Base-by-base conservation (phyloP, 805 yeast species). In the Ogataea corticis region DNA sequence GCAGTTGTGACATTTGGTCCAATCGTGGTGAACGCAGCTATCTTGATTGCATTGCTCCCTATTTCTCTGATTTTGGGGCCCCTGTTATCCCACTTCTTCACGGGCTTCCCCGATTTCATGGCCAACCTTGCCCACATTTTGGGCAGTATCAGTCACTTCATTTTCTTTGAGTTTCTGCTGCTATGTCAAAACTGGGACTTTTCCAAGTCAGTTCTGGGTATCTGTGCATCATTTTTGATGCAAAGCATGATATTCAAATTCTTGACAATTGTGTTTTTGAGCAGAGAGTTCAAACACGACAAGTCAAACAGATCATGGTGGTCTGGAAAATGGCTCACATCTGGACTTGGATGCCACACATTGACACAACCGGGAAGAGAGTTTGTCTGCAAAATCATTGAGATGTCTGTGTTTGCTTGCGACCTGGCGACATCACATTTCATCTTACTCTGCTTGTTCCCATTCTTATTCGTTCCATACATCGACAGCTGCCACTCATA, bases 281-380 rank as follows among this genome's bases (percentile, higher is more conserved):
- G 86, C 7, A 72, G 84, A 38, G 96, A 88, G 56, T 75, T 75
- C 53, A 76, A 72, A 46, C 79, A 75, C 51, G 85, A 77, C 50
- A 74, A 70, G 36, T 66, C 87, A 0, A 86, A 83, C 55, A 61
- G 76, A 30, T 83, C 91, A 2, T 84, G 89, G 88, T 85, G 91
- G 90, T 76, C 87, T 10, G 90, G 91, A 0, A 78, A 73, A 45
- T 85, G 92, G 92, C 57, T 75, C 38, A 73, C 72, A 12, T 72
- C 82, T 0, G 82, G 82, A 0, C 68, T 84, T 36, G 88, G 90
- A 0, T 79, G 83, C 79, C 62, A 75, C 38, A 67, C 79, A 0
- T 42, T 84, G 5, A 67, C 82, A 2, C 90, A 83, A 50, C 90
- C 90, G 1, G 48, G 74, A 2, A 66, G 92, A 55, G 92, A 85